A percentile compares a stretch with the other conserved stretches of the same genome.
phyloP scores from a whole-genome alignment of 345 rosid genomes.

The Aurinia saxatilis region DNA sequence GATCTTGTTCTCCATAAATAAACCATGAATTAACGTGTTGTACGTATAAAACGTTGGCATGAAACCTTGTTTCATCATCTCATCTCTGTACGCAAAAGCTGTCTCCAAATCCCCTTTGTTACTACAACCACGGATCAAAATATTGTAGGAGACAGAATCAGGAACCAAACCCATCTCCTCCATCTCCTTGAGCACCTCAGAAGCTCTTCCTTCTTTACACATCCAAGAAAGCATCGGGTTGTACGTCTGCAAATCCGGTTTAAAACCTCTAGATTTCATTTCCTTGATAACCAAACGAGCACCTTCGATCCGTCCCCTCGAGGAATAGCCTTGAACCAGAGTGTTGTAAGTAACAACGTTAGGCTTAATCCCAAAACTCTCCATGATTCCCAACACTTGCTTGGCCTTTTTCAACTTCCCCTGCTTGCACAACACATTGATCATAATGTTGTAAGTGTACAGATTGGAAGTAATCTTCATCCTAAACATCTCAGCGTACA shows the following conservation, averaged over 20 bases:
- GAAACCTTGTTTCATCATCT: slow-evolving; percentile 67
- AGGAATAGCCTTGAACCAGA: slow-evolving; percentile 66
- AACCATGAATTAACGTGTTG: slow-evolving; percentile 72
- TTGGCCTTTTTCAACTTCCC: slow-evolving; percentile 79
- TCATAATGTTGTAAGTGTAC: slow-evolving; percentile 80
- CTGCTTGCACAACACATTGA: slow-evolving; percentile 78
- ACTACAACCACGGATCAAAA: slow-evolving; percentile 70
- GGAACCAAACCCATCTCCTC: slow-evolving; percentile 56
- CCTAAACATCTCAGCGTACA: slow-evolving; percentile 93
- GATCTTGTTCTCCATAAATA: slow-evolving; percentile 63
- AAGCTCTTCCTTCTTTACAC: slow-evolving; percentile 69
- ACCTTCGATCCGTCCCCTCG: slow-evolving; percentile 56
- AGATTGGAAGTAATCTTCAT: slow-evolving; percentile 65
- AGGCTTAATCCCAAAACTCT: slow-evolving; percentile 61
- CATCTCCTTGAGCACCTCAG: slow-evolving; percentile 50
- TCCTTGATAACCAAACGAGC: slow-evolving; percentile 54
- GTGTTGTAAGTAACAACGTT: slow-evolving; percentile 73
- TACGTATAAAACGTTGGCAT: slow-evolving; percentile 66
- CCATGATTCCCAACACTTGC: slow-evolving; percentile 51
- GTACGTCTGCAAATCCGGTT: slow-evolving; percentile 66
- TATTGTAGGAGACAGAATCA: slow-evolving; percentile 69
- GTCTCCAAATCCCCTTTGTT: slow-evolving; percentile 53
- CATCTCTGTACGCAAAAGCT: slow-evolving; percentile 63
- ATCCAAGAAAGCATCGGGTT: slow-evolving; percentile 69
- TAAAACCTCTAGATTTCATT: slow-evolving; percentile 55